Evolutionary conservation across 2,329 filamentous ascomycete species (phyloP).

Genomic region (Neurospora sp.): DNA sequence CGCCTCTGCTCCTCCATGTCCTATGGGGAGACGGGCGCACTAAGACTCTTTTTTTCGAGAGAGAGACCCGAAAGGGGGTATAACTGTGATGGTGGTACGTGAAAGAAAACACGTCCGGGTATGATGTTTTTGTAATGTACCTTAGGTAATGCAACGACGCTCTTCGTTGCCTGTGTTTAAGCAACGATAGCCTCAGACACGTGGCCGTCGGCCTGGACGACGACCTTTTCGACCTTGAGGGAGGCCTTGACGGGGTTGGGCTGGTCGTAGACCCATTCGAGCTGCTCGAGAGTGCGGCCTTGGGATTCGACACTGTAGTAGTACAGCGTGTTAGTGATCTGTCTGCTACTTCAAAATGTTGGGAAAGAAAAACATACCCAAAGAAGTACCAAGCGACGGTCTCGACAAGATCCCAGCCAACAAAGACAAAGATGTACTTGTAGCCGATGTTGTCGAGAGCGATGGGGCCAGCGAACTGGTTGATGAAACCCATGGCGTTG

Average conservation of each 20-base stretch:
- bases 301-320: constrained; percentile 34
- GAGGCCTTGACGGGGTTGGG: constrained; percentile 40
- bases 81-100: neutral
- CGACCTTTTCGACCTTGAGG: constrained; percentile 34
- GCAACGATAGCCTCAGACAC: constrained; percentile 35
- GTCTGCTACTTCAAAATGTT: neutral
- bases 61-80: neutral
- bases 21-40: neutral
- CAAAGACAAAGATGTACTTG: constrained; percentile 36
- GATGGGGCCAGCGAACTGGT: constrained; percentile 36
- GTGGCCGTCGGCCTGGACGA: constrained; percentile 33
- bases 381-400: constrained; percentile 34
- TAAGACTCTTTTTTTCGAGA: neutral
- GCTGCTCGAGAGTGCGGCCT: constrained; percentile 38
- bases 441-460: constrained; percentile 33
- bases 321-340: constrained; percentile 2
- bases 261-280: constrained; percentile 40
- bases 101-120: neutral
- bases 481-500: constrained; percentile 36
- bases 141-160: neutral
- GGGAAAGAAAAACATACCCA: constrained; percentile 24
- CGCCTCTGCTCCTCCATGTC: neutral
- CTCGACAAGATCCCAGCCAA: constrained; percentile 37
- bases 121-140: neutral
- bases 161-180: neutral